Base-by-base conservation (phyloP, 2,329 filamentous ascomycete species). In the Aspergillus tubingensis region DNA sequence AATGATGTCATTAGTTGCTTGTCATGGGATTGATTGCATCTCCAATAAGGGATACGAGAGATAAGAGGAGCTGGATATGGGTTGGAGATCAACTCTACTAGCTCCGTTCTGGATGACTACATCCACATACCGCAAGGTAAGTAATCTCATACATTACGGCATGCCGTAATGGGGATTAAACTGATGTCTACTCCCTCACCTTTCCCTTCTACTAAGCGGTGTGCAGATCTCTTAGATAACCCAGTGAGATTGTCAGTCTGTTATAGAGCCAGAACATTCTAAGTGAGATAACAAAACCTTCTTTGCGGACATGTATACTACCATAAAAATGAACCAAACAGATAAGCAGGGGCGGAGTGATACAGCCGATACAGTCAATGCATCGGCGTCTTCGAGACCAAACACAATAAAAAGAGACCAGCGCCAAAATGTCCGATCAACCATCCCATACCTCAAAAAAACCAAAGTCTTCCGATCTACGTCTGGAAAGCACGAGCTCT, bases 241-340 rank as follows among this genome's bases (percentile, higher is more conserved):
- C 17, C 30, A 38, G 47, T 85, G 3, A 75, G 78, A 1, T 77
- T 87, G 54, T 8, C 54, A 60, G 27, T 62, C 52, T 62, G 60
- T 53, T 56, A 44, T 47, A 39, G 36, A 47, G 38, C 39, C 51
- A 57, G 51, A 55, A 64, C 65, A 65, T 67, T 72, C 64, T 66
- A 72, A 59, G 71, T 71, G 62, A 54, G 30, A 59, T 62, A n/a
- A 41, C 62, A 51, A 66, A 62, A 62, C 63, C 62, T 54, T 66
- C 57, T 61, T 67, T 67, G 57, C 52, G 55, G 62, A 62, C 64
- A 65, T 67, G 61, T 66, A 72, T 72, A 65, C 67, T 71, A 68
- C 65, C 66, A 47, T 70, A 73, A 63, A 58, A 62, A 68, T 67
- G 65, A 62, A 61, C 68, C 53, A 62, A 67, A 58, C 58, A 62